phyloP scores from a whole-genome alignment of 441 rosid species.

The Pelargonium fulgidum region DNA sequence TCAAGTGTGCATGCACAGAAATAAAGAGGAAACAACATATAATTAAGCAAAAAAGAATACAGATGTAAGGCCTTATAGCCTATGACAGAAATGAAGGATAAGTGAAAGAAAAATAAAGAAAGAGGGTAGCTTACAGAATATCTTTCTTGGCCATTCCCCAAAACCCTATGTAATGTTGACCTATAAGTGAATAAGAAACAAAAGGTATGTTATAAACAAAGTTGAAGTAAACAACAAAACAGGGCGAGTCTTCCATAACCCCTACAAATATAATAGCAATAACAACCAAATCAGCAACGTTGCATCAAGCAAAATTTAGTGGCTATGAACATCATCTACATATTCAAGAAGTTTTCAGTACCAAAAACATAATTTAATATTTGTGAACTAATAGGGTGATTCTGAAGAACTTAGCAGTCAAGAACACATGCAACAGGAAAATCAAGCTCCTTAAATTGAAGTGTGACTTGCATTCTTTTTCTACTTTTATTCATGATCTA shows the following conservation, averaged over 20 bases:
- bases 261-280: neutral
- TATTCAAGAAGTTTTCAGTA: no score
- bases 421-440: neutral
- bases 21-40: neutral
- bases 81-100: neutral
- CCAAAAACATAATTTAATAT: no score
- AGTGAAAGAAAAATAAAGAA: neutral
- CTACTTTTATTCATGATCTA: no score
- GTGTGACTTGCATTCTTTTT: neutral
- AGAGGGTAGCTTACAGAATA: slow-evolving; percentile 56
- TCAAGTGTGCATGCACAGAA: neutral
- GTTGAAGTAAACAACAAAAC: neutral
- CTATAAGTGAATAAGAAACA: slow-evolving; percentile 30
- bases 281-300: neutral
- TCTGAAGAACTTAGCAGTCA: neutral
- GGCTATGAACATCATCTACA: no score
- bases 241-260: neutral
- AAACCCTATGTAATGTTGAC: slow-evolving; percentile 85
- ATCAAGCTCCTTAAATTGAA: neutral
- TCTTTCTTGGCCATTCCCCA: slow-evolving; percentile 72
- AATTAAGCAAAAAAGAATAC: neutral
- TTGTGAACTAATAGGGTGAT: neutral
- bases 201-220: slow-evolving; percentile 7
- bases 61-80: slow-evolving; percentile 4
- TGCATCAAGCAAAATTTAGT: no score